A percentile compares a stretch with the other conserved stretches of the same genome.
phyloP scores from a whole-genome alignment of 176 grass and related monocot genomes.

The Avena atlantica region DNA sequence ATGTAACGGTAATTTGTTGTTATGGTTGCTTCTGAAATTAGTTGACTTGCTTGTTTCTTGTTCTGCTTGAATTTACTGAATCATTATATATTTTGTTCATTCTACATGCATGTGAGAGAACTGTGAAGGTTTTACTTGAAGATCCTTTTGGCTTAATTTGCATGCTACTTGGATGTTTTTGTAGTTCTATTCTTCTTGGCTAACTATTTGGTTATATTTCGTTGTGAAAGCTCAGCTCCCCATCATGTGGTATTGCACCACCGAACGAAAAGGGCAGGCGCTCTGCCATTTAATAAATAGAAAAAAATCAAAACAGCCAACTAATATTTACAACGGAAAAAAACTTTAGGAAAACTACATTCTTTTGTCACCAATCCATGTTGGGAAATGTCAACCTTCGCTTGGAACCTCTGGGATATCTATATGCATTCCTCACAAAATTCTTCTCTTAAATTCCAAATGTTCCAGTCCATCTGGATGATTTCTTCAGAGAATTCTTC shows the following conservation, averaged over 20 bases:
- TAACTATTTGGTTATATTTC: not conserved
- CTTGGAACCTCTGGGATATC: not conserved
- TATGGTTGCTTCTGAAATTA: slow-evolving; percentile 8
- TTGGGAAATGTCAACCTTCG: not conserved
- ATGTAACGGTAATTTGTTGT: slow-evolving; percentile 56
- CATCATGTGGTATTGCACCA: not conserved
- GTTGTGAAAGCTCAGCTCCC: not conserved
- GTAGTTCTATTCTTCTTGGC: not conserved
- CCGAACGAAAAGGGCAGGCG: not conserved
- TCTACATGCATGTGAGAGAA: slow-evolving; percentile 30
- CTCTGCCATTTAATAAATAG: not conserved
- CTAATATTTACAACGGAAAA: not conserved
- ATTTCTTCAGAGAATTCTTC: not conserved
- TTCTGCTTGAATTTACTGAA: not conserved
- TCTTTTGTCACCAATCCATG: not conserved
- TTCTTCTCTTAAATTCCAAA: not conserved
- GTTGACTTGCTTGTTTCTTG: slow-evolving; percentile 23
- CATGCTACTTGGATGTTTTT: not conserved
- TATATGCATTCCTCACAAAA: not conserved
- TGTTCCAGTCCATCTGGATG: not conserved
- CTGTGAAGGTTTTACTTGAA: slow-evolving; percentile 2
- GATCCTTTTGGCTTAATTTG: not conserved
- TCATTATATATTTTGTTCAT: not conserved
- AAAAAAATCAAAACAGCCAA: not conserved
- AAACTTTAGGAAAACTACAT: not conserved